Evolutionary conservation across 202 grass and related monocot species (phyloP), one percentile per base, ranked within the genome.

Genomic region (Zizania palustris): DNA sequence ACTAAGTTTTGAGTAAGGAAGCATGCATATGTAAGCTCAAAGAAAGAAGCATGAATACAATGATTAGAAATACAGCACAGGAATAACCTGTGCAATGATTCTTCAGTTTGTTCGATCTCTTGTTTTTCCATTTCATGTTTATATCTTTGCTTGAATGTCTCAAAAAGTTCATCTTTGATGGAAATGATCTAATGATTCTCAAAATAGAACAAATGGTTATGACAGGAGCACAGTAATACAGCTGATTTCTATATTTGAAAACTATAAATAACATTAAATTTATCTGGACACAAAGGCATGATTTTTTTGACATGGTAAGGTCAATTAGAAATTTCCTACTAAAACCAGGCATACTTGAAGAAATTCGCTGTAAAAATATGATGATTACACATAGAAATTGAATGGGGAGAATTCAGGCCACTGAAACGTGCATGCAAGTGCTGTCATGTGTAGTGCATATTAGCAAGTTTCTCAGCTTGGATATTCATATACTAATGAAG

Each of bases 131-230:
- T 98, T 57, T 92, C 87, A 39, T 71, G 85, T 85, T 90, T 94
- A 84, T 94, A 83, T 83, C 91, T 90, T 67, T 81, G 85, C 66
- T 88, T 95, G 87, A 98, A 98, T 75, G 91, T 98, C 85, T 98
- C 87, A n/a, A 95, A 98, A 76, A 98, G 87, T 58, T 98, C 95
- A 69, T 98, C 89, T 82, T 89, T 92, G 61, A 98, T 98, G 38
- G 95, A 87, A 87, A 94, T 74, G 62, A 98, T 84, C 95, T 98
- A 89, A 81, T 71, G 44, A 73, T 75, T 76, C 19, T 21, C 75
- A 87, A 87, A 63, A 70, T 33, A 74, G 37, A 84, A 70, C 22
- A 78, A 69, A 9, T 28, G 79, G 16, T 70, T 48, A 88, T 43
- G 36, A 19, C 45, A 44, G 50, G 12, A 80, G 35, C 11, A 9